Conservation (phyloP, 2,329 filamentous ascomycete genomes). For the Paecilomyces niveus region DNA sequence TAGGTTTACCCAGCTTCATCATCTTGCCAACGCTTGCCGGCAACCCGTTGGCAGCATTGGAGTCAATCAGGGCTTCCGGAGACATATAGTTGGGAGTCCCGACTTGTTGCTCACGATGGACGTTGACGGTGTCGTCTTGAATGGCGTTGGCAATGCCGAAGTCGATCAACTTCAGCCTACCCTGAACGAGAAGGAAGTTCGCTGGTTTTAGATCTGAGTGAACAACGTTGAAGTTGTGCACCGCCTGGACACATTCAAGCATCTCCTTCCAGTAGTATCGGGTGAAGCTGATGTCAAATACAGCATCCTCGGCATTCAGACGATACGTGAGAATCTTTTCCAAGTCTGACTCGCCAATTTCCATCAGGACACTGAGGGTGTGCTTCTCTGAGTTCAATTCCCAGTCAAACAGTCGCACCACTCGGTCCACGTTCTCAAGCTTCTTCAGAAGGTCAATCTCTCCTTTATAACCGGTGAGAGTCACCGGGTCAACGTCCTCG, state of each 20-base stretch:
- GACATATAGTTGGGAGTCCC: slow-evolving; percentile 99
- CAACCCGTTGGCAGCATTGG: slow-evolving; percentile 56
- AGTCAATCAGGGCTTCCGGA: slow-evolving; percentile 85
- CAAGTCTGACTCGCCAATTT: slow-evolving; percentile 91
- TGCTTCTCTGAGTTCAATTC: slow-evolving; percentile 92
- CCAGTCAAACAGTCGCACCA: slow-evolving; percentile 84
- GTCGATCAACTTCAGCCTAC: slow-evolving; percentile 89
- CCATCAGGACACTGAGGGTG: slow-evolving; percentile 86
- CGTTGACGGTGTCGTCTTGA: slow-evolving; percentile 93
- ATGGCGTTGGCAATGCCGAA: slow-evolving; percentile 98
- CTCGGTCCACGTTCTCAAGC: slow-evolving; percentile 75
- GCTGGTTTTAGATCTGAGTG: slow-evolving; percentile 96
- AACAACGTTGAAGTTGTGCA: slow-evolving; percentile 86
- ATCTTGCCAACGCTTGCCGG: slow-evolving; percentile 54
- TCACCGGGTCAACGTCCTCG: slow-evolving; percentile 77
- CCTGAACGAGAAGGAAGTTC: slow-evolving; percentile 90
- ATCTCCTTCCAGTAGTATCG: slow-evolving; percentile 99
- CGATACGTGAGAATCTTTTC: slow-evolving; percentile 73
- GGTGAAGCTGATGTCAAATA: slow-evolving; percentile 81
- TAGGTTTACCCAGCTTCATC: slow-evolving; percentile 93
- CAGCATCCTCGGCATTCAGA: slow-evolving; percentile 63
- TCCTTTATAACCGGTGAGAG: slow-evolving; percentile 81
- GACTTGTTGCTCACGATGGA: slow-evolving; percentile 90
- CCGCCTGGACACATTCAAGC: slow-evolving; percentile 86
- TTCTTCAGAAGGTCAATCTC: slow-evolving; percentile 88